Evolutionary conservation across 2,329 filamentous ascomycete genomes (phyloP).

Genomic region (Daldinia eschscholtzii): DNA sequence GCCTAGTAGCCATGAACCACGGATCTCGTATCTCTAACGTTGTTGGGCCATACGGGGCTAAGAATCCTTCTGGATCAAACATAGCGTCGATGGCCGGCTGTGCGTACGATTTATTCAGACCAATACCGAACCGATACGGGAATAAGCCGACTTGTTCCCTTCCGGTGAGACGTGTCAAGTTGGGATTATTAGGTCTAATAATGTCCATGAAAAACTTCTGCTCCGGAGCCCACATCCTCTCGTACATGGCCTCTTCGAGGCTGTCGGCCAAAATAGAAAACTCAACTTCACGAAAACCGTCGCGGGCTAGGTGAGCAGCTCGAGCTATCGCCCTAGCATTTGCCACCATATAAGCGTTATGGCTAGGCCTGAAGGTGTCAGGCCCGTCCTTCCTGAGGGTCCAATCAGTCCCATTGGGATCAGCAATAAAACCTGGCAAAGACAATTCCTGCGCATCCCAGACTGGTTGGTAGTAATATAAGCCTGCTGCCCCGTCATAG

Average conservation of each 20-base stretch:
- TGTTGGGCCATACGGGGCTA: constrained; percentile 57
- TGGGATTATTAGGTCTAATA: constrained; percentile 54
- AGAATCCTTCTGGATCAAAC: constrained; percentile 55
- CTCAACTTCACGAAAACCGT: constrained; percentile 48
- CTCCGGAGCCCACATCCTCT: constrained; percentile 55
- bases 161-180: constrained; percentile 53
- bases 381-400: constrained; percentile 54
- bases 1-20: constrained; percentile 55
- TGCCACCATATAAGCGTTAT: constrained; percentile 60
- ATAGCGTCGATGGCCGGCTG: constrained; percentile 53
- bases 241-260: constrained; percentile 54
- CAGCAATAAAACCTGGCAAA: constrained; percentile 56
- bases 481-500: constrained; percentile 53
- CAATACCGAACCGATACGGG: constrained; percentile 59
- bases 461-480: constrained; percentile 59
- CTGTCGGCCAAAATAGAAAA: constrained; percentile 53
- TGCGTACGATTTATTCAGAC: constrained; percentile 50
- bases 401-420: constrained; percentile 51
- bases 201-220: constrained; percentile 58
- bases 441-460: constrained; percentile 60
- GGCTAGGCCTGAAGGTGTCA: constrained; percentile 58
- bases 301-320: constrained; percentile 54
- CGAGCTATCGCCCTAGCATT: constrained; percentile 57
- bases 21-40: constrained; percentile 58
- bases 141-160: constrained; percentile 59